Evolutionary conservation across 495 filamentous ascomycete genomes (phyloP).

Genomic region (Penicillium goetzii): DNA sequence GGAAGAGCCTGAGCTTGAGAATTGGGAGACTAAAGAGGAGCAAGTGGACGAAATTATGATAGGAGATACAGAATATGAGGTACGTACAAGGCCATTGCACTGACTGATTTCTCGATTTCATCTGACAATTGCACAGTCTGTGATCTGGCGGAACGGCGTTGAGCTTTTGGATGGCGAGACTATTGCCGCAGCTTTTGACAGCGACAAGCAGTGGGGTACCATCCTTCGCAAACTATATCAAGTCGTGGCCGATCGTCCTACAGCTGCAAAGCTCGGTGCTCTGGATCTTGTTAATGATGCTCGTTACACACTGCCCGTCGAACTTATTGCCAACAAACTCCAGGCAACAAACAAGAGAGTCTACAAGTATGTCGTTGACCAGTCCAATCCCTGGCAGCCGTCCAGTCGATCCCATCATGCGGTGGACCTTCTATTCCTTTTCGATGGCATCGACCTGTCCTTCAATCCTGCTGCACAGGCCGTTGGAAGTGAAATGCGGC

Average conservation of each 20-base stretch:
- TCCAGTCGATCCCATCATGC: conserved; percentile 50
- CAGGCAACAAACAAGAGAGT: conserved; percentile 34
- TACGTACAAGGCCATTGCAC: conserved; percentile 10
- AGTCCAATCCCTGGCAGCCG: conserved; percentile 48
- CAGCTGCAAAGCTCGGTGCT: conserved; percentile 42
- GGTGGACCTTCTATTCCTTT: conserved; percentile 49
- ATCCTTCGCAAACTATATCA: conserved; percentile 45
- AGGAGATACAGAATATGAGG: conserved; percentile 47
- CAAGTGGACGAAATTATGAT: conserved; percentile 47
- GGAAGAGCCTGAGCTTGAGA: conserved; percentile 36
- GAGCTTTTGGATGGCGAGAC: conserved; percentile 36
- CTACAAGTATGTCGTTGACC: conserved; percentile 48
- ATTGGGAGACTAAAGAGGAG: conserved; percentile 40
- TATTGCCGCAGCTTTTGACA: conserved; percentile 39
- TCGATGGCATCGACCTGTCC: conserved; percentile 37
- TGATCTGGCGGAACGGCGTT: conserved; percentile 48
- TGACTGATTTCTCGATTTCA: neutral
- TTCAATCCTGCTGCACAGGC: conserved; percentile 39
- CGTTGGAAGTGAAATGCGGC: conserved; percentile 39
- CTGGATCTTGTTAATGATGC: conserved; percentile 43
- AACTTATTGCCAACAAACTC: conserved; percentile 38
- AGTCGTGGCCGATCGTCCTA: conserved; percentile 40
- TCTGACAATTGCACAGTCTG: conserved; percentile 30
- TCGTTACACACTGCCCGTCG: conserved; percentile 42
- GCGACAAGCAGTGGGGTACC: conserved; percentile 32